These are phyloP conservation scores for Furcasterigmium sp. DNA, from an alignment of 2,329 filamentous ascomycete species.

Conservation along the genomic window DNA sequence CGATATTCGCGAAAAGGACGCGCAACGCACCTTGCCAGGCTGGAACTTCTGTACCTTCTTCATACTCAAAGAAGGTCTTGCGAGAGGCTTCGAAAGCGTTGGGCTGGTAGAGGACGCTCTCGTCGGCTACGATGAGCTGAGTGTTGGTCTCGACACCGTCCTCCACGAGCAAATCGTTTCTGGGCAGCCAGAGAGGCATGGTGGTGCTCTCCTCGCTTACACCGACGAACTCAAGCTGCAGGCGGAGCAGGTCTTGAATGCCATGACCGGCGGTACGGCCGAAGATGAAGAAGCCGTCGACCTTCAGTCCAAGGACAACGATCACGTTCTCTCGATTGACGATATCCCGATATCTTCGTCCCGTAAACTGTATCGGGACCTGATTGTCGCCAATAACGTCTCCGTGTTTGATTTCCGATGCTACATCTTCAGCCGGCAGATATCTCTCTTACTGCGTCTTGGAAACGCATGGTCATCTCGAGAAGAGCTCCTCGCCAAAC, in stretches of 20 bases:
- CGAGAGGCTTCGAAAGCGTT: slow-evolving; percentile 91
- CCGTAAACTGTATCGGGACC: slow-evolving; percentile 80
- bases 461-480: slow-evolving; percentile 66
- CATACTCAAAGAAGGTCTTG: slow-evolving; percentile 91
- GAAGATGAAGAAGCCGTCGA: slow-evolving; percentile 41
- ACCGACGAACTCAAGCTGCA: slow-evolving; percentile 68
- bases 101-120: slow-evolving; percentile 93
- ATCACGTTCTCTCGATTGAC: slow-evolving; percentile 30
- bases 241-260: slow-evolving; percentile 46
- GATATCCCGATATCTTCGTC: slow-evolving; percentile 58
- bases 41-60: slow-evolving; percentile 99
- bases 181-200: slow-evolving; percentile 58
- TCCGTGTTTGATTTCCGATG: slow-evolving; percentile 93
- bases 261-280: slow-evolving; percentile 20
- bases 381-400: slow-evolving; percentile 91
- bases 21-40: slow-evolving; percentile 78
- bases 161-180: slow-evolving; percentile 66
- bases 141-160: slow-evolving; percentile 77
- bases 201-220: slow-evolving; percentile 64
- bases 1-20: slow-evolving; percentile 90
- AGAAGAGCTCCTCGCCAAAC: slow-evolving; percentile 56
- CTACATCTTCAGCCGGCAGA: slow-evolving; percentile 88
- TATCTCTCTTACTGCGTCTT: slow-evolving; percentile 73
- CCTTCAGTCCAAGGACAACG: slow-evolving; percentile 39
- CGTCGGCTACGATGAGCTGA: slow-evolving; percentile 90